Evolutionary conservation across 2,329 filamentous ascomycete genomes (phyloP).

Genomic region (Pseudogymnoascus verrucosus): DNA sequence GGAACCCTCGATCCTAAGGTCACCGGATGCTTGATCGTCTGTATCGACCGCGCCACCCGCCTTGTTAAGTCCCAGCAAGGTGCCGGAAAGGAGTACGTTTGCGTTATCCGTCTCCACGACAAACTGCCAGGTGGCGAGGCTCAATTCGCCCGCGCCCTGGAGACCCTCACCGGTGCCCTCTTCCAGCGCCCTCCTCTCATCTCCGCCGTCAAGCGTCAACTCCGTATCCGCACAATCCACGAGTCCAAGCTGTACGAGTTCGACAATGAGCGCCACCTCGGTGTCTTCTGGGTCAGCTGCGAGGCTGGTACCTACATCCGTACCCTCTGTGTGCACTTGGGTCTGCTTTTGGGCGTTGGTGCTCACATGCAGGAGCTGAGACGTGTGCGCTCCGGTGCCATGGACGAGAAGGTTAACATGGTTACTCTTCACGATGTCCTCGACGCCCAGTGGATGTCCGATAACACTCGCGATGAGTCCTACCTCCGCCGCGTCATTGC

Average conservation of each 20-base stretch:
- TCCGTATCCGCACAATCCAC: slow-evolving; percentile 96
- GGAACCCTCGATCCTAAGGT: slow-evolving; percentile 98
- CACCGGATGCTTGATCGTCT: slow-evolving; percentile 89
- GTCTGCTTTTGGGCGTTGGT: slow-evolving; percentile 67
- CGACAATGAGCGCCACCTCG: slow-evolving; percentile 94
- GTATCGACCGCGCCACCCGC: slow-evolving; percentile 91
- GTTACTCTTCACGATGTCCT: slow-evolving; percentile 93
- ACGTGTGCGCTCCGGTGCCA: slow-evolving; percentile 86
- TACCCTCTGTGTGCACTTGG: slow-evolving; percentile 92
- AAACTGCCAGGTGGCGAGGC: slow-evolving; percentile 88
- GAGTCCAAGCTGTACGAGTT: slow-evolving; percentile 96
- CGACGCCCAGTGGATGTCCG: slow-evolving; percentile 91
- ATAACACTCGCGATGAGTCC: slow-evolving; percentile 91
- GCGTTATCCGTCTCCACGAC: slow-evolving; percentile 90
- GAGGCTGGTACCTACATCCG: slow-evolving; percentile 98
- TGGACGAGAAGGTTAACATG: slow-evolving; percentile 83
- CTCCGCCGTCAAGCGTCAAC: slow-evolving; percentile 95
- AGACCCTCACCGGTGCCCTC: slow-evolving; percentile 91
- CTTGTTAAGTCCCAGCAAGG: slow-evolving; percentile 98
- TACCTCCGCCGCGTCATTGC: slow-evolving; percentile 87
- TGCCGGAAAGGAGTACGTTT: slow-evolving; percentile 98
- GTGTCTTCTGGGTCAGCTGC: slow-evolving; percentile 98
- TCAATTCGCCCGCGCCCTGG: slow-evolving; percentile 85
- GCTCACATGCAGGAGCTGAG: slow-evolving; percentile 98
- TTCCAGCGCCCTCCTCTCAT: slow-evolving; percentile 97